Evolutionary conservation across 805 yeast genomes (phyloP), one percentile per base, ranked within the genome.

Genomic region (Yarrowia divulgata): DNA sequence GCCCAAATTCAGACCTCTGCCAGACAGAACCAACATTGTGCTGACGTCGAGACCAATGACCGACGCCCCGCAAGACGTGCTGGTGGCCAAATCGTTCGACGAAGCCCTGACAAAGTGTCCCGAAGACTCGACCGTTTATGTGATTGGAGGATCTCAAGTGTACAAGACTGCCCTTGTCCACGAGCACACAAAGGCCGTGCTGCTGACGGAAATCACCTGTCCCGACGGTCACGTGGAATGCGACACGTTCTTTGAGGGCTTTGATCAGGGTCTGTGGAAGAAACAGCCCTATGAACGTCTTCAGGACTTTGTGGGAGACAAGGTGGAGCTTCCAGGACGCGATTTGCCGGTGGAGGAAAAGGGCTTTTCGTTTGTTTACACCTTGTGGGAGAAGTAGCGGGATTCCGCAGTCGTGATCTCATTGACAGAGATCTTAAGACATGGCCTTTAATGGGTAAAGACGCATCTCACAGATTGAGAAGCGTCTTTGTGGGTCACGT

Each of bases 101-200:
- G 78, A 78, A 1, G 86, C 89, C 0, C 71, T 87, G 9, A 71
- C 57, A 13, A 69, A 71, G 68, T 71, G 71, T 16, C 66, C 67
- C 1, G 35, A 62, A 71, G 74, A 5, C 23, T 90, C 87, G 63
- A 85, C 85, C 60, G 82, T 95, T 0, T 95, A 88, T 75, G 84
- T 95, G 34, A 94, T 95, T 71, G 99, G 99, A 3, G 99, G 99
- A 0, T 95, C 93, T 0, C 93, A 93, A 76, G 81, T 95, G 9
- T 95, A 95, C 79, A 83, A 85, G 66, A 82, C 86, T 48, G 82
- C 88, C 14, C 74, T 88, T 14, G 71, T 76, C 0, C 80, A 78
- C 68, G 79, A 79, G 4, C 68, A 80, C 12, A 86, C 88, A 0
- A 84, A 84, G 57, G 82, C 86, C 37, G 78, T 91, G 63, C 82